Conservation (phyloP, 176 grass and related monocot species). For the Secale cereale region DNA sequence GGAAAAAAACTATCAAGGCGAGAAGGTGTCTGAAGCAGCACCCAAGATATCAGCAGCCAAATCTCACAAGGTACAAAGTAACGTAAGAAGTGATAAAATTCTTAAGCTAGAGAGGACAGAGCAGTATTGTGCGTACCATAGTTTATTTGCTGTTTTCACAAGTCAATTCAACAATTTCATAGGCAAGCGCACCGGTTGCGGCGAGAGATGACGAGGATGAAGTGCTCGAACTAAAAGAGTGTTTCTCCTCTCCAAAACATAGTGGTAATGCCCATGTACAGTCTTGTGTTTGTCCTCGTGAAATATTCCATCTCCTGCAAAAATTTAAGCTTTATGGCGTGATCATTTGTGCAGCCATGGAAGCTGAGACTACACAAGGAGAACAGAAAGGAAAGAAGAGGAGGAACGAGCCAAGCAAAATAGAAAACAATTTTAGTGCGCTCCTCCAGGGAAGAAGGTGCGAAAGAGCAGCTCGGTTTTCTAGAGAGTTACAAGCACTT, state of each 20-base stretch:
- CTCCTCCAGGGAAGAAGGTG: too few relatives aligned
- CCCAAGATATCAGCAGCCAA: slow-evolving; percentile 39
- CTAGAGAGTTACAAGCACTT: too few relatives aligned
- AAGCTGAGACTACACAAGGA: slow-evolving; percentile 4
- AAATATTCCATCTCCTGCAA: not conserved
- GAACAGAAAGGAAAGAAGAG: too few relatives aligned
- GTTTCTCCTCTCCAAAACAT: slow-evolving; percentile 28
- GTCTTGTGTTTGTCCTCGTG: not conserved
- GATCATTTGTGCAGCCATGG: slow-evolving; percentile 35
- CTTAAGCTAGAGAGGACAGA: not conserved
- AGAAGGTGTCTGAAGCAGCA: not conserved
- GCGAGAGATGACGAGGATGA: slow-evolving; percentile 33
- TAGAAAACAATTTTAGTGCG: too few relatives aligned
- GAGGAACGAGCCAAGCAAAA: too few relatives aligned
- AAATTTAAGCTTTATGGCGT: slow-evolving; percentile 3
- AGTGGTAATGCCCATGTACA: slow-evolving; percentile 13
- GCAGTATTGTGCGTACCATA: not conserved
- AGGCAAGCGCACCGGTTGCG: slow-evolving; percentile 26
- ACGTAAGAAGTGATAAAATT: not conserved
- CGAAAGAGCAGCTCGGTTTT: too few relatives aligned
- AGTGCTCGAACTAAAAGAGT: slow-evolving; percentile 28
- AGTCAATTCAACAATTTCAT: not conserved
- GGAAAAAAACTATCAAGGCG: too few relatives aligned
- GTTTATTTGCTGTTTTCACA: not conserved
- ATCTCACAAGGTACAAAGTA: not conserved